These are phyloP conservation scores for Hymenoscyphus scutula DNA, from an alignment of 2,329 filamentous ascomycete genomes.

Conservation along the genomic window DNA sequence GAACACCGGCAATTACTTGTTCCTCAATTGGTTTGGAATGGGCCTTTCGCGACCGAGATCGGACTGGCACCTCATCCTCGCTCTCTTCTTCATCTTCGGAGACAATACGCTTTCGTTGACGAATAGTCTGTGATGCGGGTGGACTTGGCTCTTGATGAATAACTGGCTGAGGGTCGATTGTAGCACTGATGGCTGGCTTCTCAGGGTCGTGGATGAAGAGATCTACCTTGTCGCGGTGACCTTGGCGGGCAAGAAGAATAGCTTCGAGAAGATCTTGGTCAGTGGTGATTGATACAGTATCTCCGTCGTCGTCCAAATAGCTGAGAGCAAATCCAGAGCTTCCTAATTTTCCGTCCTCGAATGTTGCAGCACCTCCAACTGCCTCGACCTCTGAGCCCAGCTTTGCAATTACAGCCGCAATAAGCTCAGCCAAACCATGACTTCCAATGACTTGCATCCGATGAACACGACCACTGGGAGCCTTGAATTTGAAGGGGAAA, in stretches of 20 bases:
- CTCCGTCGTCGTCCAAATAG: constrained; percentile 95
- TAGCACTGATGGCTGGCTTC: constrained; percentile 73
- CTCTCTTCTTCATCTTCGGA: constrained; percentile 53
- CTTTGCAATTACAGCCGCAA: constrained; percentile 76
- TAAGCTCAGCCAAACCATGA: constrained; percentile 76
- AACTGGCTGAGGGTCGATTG: constrained; percentile 55
- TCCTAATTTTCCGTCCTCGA: constrained; percentile 76
- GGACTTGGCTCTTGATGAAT: constrained; percentile 54
- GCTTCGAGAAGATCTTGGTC: constrained; percentile 91
- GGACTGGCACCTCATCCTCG: constrained; percentile 47
- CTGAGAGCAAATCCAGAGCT: constrained; percentile 84
- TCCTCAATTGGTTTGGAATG: constrained; percentile 41
- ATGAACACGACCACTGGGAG: constrained; percentile 90
- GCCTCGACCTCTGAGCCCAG: constrained; percentile 78
- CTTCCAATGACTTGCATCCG: constrained; percentile 80
- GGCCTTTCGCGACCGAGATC: constrained; percentile 36
- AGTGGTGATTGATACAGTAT: constrained; percentile 94
- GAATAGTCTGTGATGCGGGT: constrained; percentile 47
- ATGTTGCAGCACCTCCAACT: constrained; percentile 75
- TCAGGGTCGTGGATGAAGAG: constrained; percentile 93
- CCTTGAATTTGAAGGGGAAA: constrained; percentile 99
- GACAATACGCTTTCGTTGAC: constrained; percentile 46
- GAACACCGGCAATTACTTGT: constrained; percentile 84
- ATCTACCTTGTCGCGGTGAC: constrained; percentile 87
- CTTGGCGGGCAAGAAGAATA: constrained; percentile 75